A percentile compares a stretch with the other conserved stretches of the same genome.
phyloP scores from a whole-genome alignment of 2,329 filamentous ascomycete species.

The Allantophomopsis lycopodina region DNA sequence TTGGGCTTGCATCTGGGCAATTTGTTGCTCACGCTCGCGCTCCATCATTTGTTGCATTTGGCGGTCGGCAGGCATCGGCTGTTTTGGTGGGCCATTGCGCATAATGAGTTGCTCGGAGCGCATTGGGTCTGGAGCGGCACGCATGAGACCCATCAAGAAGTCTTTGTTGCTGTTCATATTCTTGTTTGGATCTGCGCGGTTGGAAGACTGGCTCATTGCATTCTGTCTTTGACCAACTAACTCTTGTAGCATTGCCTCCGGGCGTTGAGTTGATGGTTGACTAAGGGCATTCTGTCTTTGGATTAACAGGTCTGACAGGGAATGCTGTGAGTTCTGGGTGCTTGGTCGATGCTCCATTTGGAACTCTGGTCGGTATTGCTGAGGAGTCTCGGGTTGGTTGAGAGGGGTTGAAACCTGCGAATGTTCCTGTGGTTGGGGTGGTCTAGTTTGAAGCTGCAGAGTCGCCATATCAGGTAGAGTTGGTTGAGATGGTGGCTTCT shows the following conservation, averaged over 20 bases:
- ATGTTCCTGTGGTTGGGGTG: slow-evolving; percentile 28
- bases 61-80: slow-evolving; percentile 5
- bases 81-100: slow-evolving; percentile 22
- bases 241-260: slow-evolving; percentile 48
- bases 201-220: slow-evolving; percentile 33
- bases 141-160: slow-evolving; percentile 77
- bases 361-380: slow-evolving; percentile 16
- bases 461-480: slow-evolving; percentile 16
- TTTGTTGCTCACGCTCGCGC: slow-evolving; percentile 15
- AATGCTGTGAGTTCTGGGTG: slow-evolving; percentile 18
- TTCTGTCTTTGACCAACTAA: slow-evolving; percentile 45
- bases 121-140: slow-evolving; percentile 34
- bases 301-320: slow-evolving; percentile 36
- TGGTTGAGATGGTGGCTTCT: slow-evolving; percentile 26
- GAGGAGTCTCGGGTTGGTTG: not conserved
- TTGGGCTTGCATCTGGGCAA: slow-evolving; percentile 10
- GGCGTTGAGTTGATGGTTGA: slow-evolving; percentile 26
- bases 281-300: slow-evolving; percentile 24
- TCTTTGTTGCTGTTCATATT: slow-evolving; percentile 54
- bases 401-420: slow-evolving; percentile 17
- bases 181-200: slow-evolving; percentile 30
- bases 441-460: slow-evolving; percentile 19
- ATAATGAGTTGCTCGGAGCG: slow-evolving; percentile 37
- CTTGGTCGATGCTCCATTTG: slow-evolving; percentile 13
- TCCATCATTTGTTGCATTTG: slow-evolving; percentile 34